Evolutionary conservation across 352 stramenopile genomes (phyloP).

Genomic region (Globisporangium rhizosaccharum): DNA sequence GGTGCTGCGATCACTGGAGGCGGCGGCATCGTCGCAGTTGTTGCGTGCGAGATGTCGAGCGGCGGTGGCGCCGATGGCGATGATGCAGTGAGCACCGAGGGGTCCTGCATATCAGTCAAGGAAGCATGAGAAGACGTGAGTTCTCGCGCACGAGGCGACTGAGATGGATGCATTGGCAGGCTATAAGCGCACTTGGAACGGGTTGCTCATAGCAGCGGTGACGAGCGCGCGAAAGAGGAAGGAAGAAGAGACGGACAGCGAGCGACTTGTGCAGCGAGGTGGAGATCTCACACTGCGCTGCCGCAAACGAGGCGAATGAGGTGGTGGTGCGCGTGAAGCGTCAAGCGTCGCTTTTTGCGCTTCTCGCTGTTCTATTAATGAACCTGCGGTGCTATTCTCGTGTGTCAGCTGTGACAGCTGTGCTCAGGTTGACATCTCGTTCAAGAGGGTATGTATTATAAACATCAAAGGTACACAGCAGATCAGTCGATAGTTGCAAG

Average conservation of each 20-base stretch:
- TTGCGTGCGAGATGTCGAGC: conserved; percentile 18
- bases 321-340: not conserved
- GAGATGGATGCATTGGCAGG: not conserved
- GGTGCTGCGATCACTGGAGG: conserved; percentile 28
- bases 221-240: not conserved
- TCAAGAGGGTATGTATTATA: no score
- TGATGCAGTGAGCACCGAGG: conserved; percentile 34
- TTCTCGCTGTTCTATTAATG: no score
- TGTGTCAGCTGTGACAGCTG: no score
- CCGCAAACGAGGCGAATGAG: not conserved
- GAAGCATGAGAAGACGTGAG: not conserved
- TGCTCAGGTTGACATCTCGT: no score
- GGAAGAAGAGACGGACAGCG: not conserved
- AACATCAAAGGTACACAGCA: no score
- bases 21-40: conserved; percentile 30
- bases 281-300: not conserved
- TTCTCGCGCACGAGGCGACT: not conserved
- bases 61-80: conserved; percentile 15
- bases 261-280: not conserved
- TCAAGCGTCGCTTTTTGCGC: no score
- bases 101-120: conserved; percentile 14
- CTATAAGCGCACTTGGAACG: conserved; percentile 15
- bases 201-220: conserved; percentile 18
- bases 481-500: no score
- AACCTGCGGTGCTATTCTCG: no score